phyloP scores from a whole-genome alignment of 352 stramenopile genomes.

The Globisporangium alternatum region DNA sequence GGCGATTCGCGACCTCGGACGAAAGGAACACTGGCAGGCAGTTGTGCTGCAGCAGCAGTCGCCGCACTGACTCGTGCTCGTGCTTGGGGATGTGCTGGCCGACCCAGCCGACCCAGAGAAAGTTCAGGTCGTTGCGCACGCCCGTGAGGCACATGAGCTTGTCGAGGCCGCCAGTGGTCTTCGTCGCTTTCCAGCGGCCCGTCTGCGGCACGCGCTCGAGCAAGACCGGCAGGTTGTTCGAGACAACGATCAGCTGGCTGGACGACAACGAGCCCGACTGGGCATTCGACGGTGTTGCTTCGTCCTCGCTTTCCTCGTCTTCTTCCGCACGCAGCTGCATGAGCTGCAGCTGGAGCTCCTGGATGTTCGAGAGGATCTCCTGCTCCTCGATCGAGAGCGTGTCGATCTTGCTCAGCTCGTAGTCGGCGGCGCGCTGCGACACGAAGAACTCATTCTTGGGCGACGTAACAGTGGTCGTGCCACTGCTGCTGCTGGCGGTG shows the following conservation, averaged over 20 bases:
- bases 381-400: conserved; percentile 80
- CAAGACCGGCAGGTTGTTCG: conserved; percentile 82
- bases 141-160: conserved; percentile 82
- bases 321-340: conserved; percentile 71
- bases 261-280: conserved; percentile 6
- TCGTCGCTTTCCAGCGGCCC: conserved; percentile 79
- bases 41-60: conserved; percentile 82
- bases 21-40: conserved; percentile 86
- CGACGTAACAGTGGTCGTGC: conserved; percentile 27
- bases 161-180: conserved; percentile 83
- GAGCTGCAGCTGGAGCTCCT: conserved; percentile 87
- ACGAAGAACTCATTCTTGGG: conserved; percentile 78
- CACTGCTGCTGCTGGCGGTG: conserved; percentile 3
- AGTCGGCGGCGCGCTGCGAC: conserved; percentile 67
- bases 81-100: conserved; percentile 83
- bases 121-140: conserved; percentile 59
- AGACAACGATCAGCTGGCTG: conserved; percentile 85
- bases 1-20: conserved; percentile 77
- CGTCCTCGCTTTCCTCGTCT: conserved; percentile 60
- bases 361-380: conserved; percentile 88
- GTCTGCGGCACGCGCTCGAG: conserved; percentile 71
- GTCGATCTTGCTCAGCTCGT: conserved; percentile 64
- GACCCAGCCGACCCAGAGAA: conserved; percentile 89
- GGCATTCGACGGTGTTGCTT: conserved; percentile 22
- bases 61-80: conserved; percentile 70